Conservation (phyloP, 768 basidiomycete genomes). For the Lactarius hatsudake region DNA sequence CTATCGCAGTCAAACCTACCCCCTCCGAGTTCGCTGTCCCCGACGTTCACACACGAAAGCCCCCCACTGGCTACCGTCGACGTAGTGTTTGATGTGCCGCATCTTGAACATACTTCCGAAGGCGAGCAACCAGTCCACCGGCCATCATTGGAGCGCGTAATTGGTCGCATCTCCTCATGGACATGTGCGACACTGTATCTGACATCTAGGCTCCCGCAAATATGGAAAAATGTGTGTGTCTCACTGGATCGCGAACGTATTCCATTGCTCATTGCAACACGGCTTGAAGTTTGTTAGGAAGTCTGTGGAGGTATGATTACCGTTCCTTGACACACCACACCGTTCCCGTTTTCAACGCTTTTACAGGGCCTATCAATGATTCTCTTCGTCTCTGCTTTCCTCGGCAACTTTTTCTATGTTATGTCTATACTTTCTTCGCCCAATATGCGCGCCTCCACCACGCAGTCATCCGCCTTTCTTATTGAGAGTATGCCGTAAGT, state of each 20-base stretch:
- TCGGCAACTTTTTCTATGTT: conserved; percentile 93
- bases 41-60: conserved; percentile 4
- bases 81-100: conserved; percentile 18
- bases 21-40: background rate
- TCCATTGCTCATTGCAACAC: conserved; percentile 2
- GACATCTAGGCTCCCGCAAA: conserved; percentile 92
- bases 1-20: conserved; percentile 32
- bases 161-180: conserved; percentile 95
- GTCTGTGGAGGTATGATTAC: conserved; percentile 71
- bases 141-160: conserved; percentile 50
- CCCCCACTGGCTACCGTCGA: conserved; percentile 4
- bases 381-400: conserved; percentile 90
- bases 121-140: conserved; percentile 29
- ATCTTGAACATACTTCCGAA: background rate
- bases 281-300: conserved; percentile 70
- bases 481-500: conserved; percentile 84
- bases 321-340: background rate
- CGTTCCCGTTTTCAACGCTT: conserved; percentile 8
- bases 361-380: conserved; percentile 86
- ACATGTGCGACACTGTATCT: conserved; percentile 89
- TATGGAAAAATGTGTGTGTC: conserved; percentile 93
- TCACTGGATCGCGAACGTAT: conserved; percentile 1
- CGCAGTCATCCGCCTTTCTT: conserved; percentile 62
- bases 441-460: conserved; percentile 53
- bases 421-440: conserved; percentile 84